These are phyloP conservation scores for Eucalyptus regnans DNA, from an alignment of 345 rosid species.

Conservation along the genomic window DNA sequence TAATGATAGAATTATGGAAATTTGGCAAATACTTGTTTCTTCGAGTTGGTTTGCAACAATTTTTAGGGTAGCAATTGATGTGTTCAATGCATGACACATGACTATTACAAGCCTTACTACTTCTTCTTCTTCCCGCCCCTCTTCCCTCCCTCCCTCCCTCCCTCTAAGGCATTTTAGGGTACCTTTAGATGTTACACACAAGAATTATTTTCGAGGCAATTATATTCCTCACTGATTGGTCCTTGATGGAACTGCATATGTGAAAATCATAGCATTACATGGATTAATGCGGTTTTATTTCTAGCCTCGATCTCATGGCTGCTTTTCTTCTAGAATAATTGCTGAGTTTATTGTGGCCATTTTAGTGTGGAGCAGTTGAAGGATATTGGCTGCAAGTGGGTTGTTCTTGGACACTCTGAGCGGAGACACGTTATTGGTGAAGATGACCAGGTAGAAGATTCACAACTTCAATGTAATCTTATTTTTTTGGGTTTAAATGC, in stretches of 20 bases:
- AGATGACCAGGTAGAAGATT: slow-evolving; percentile 57
- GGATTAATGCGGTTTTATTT: background rate
- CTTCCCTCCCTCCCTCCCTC: background rate
- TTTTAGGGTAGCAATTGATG: background rate
- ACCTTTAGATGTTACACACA: background rate
- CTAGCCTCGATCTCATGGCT: too few relatives aligned
- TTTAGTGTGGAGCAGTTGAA: slow-evolving; percentile 85
- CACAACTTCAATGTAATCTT: background rate
- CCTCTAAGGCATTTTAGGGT: background rate
- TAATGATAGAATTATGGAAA: background rate
- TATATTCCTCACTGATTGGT: background rate
- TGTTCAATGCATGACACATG: background rate
- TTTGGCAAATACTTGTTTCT: background rate
- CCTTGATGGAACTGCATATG: background rate
- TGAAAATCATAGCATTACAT: background rate
- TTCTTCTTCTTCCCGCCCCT: background rate
- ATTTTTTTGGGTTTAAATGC: background rate
- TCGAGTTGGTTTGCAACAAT: background rate
- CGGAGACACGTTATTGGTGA: slow-evolving; percentile 93
- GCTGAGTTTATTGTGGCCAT: background rate
- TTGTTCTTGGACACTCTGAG: slow-evolving; percentile 94
- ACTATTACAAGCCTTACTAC: background rate
- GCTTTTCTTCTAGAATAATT: too few relatives aligned
- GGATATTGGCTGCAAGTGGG: slow-evolving; percentile 96
- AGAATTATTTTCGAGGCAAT: background rate